Base-by-base conservation (phyloP, 768 basidiomycete species). In the Psilocybe cubensis region DNA sequence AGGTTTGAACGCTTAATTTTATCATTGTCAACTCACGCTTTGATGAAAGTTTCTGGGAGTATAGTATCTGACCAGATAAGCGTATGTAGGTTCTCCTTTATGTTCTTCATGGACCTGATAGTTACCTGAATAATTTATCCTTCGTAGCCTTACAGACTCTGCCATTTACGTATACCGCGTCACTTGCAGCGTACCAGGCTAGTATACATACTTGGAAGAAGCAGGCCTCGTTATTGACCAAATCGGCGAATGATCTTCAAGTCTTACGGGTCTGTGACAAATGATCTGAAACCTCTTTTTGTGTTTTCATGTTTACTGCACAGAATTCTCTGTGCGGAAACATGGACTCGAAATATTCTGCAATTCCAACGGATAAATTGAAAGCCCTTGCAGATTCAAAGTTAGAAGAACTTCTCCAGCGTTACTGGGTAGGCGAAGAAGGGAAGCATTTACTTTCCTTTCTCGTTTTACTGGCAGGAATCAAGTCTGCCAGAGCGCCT, bases 1-100 rank as follows among this genome's bases (percentile, higher is more conserved):
- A 85, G 84, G 63, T 85, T 85, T 56, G 78, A 83, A 58, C 75
- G 80, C 1, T 65, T 85, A 35, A 47, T 85, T 0, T 60, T 85
- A 11, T 76, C 83, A 6, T 63, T 85, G 10, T 83, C 83, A 0
- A 85, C 81, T 2, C 82, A 84, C 63, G 76, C 76, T 1, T 58
- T 85, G 14, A 70, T 78, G 62, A 72, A 73, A 54, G 56, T 66
- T 35, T 69, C 70, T 4, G 33, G 17, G 7, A 18, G 42, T 14
- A 54, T 65, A 12, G 43, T 59, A 17, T 44, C 50, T 14, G 60
- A 59, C 17, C 47, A 29, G 31, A 68, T 65, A 59, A 67, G 52
- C 57, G 66, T 68, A 69, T 64, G 67, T 59, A 68, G 60, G 66
- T 56, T 62, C 49, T 38, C 18, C 42, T 60, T 12, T 38, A n/a